Percentiles rank a stretch among this genome's conserved stretches.
phyloP scores from a whole-genome alignment of 768 basidiomycete genomes.

The Cystofilobasidium capitatum region DNA sequence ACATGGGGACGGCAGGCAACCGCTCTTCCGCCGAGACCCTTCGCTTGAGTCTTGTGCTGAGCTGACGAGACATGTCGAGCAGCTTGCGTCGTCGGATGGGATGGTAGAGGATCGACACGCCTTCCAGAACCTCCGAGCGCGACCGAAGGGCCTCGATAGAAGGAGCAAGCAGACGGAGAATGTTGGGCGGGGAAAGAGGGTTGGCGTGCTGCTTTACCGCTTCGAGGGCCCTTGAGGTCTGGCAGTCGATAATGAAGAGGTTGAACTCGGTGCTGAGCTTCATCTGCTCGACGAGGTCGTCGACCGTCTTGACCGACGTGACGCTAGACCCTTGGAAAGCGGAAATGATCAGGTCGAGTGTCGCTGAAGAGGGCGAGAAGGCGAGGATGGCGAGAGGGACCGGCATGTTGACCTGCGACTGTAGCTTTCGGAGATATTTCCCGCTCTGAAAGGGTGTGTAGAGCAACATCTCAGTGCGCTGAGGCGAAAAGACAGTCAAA shows the following conservation, averaged over 20 bases:
- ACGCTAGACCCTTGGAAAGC: slow-evolving; percentile 53
- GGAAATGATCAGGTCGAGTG: slow-evolving; percentile 49
- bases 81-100: neutral
- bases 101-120: slow-evolving; percentile 4
- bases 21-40: neutral
- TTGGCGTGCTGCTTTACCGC: slow-evolving; percentile 48
- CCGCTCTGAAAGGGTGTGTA: neutral
- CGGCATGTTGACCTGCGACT: slow-evolving; percentile 28
- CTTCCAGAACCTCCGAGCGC: neutral
- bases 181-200: slow-evolving; percentile 46
- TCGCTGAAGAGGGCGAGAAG: slow-evolving; percentile 53
- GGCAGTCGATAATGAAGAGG: slow-evolving; percentile 60
- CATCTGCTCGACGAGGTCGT: slow-evolving; percentile 41
- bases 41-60: neutral
- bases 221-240: slow-evolving; percentile 52
- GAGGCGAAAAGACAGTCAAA: too few species aligned
- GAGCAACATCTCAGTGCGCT: neutral
- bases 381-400: slow-evolving; percentile 48
- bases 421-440: slow-evolving; percentile 47
- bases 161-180: slow-evolving; percentile 64
- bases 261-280: slow-evolving; percentile 45
- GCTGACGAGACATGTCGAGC: slow-evolving; percentile 35
- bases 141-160: slow-evolving; percentile 41
- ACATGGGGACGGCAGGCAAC: slow-evolving; percentile 56
- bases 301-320: slow-evolving; percentile 38